These are phyloP conservation scores for Lactarius akahatsu DNA, from an alignment of 768 basidiomycete genomes.

Conservation along the genomic window DNA sequence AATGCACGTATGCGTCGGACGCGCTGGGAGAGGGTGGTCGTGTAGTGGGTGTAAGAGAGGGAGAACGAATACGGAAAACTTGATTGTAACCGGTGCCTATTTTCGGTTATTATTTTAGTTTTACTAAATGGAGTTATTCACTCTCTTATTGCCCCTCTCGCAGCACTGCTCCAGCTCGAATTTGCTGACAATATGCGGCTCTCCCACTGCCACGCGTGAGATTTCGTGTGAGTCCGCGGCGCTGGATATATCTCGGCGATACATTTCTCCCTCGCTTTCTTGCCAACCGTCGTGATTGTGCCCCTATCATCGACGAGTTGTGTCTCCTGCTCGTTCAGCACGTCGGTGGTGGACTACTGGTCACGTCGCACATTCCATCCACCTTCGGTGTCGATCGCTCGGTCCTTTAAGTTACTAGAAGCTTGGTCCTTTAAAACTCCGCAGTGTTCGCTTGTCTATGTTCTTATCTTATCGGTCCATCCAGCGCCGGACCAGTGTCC, in stretches of 20 bases:
- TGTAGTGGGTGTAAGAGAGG: not conserved
- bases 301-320: not conserved
- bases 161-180: not conserved
- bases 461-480: not conserved
- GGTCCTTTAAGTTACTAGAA: too few species aligned
- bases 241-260: not conserved
- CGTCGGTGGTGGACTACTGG: not conserved
- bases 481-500: not conserved
- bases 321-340: not conserved
- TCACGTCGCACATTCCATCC: too few species aligned
- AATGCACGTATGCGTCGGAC: slow-evolving; percentile 10
- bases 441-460: not conserved
- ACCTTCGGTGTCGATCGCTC: too few species aligned
- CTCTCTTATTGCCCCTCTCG: not conserved
- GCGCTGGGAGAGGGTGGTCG: not conserved
- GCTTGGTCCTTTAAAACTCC: not conserved
- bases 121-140: not conserved
- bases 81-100: not conserved
- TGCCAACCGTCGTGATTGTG: too few species aligned
- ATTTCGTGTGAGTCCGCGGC: not conserved
- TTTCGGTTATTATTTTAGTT: not conserved
- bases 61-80: not conserved
- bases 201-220: not conserved
- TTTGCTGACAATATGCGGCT: not conserved
- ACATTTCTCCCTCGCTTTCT: not conserved